These are phyloP conservation scores for Diplogelasinospora grovesii DNA, from an alignment of 495 filamentous ascomycete species.

Conservation along the genomic window DNA sequence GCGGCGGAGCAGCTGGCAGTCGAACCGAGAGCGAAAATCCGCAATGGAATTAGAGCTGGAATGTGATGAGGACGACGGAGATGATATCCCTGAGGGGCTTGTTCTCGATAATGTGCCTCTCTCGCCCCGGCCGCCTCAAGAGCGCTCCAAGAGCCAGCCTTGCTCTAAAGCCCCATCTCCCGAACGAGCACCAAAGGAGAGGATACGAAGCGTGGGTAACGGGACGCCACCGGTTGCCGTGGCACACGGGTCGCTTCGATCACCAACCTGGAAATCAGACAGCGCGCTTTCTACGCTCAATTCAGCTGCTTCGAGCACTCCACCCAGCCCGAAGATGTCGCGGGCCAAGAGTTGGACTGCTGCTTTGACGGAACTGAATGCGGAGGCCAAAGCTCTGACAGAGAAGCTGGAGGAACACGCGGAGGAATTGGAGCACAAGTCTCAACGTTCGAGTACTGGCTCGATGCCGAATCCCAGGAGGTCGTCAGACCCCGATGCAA, in stretches of 20 bases:
- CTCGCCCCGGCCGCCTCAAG: constrained; percentile 70
- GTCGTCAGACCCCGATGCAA: constrained; percentile 43
- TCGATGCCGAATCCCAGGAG: constrained; percentile 29
- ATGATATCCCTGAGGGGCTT: constrained; percentile 84
- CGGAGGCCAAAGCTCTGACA: constrained; percentile 82
- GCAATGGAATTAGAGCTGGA: constrained; percentile 76
- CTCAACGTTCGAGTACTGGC: constrained; percentile 28
- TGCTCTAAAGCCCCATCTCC: constrained; percentile 50
- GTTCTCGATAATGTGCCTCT: constrained; percentile 91
- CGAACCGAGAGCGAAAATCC: constrained; percentile 59
- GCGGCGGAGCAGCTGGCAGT: constrained; percentile 66
- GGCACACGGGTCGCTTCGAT: constrained; percentile 42
- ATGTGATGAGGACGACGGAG: constrained; percentile 79
- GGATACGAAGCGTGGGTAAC: constrained; percentile 46
- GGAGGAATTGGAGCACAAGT: constrained; percentile 50
- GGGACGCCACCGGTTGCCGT: constrained; percentile 45
- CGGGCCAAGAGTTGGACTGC: constrained; percentile 83
- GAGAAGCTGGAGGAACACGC: constrained; percentile 84
- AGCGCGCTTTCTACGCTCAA: constrained; percentile 18
- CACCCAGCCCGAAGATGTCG: constrained; percentile 30
- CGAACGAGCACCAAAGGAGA: constrained; percentile 45
- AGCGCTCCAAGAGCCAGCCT: constrained; percentile 50
- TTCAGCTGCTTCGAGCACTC: constrained; percentile 16
- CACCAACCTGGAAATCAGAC: constrained; percentile 41
- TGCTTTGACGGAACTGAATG: constrained; percentile 69